Evolutionary conservation across 1,284 basidiomycete genomes (phyloP).

Genomic region (Ustilago shanxiensis): DNA sequence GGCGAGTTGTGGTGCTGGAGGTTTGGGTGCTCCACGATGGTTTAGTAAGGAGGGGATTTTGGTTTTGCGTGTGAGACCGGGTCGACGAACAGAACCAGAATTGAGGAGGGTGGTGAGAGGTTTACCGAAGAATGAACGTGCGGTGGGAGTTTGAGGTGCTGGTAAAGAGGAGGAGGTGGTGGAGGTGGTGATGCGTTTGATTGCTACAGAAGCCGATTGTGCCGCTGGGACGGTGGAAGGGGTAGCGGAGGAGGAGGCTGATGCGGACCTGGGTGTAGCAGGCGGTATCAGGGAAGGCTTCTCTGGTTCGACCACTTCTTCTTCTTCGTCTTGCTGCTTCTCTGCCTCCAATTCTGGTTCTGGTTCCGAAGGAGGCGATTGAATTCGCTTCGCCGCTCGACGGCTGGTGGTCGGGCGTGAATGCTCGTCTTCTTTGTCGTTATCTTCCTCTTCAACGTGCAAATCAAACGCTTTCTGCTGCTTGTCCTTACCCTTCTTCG

Average conservation of each 20-base stretch:
- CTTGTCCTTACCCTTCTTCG: constrained; percentile 18
- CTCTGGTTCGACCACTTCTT: neutral
- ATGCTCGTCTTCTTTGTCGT: constrained; percentile 13
- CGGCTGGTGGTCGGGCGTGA: neutral
- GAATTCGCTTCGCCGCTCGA: neutral
- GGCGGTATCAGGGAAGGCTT: neutral
- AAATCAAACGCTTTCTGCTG: constrained; percentile 26
- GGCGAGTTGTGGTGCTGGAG: constrained; percentile 20
- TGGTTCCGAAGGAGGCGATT: constrained; percentile 2
- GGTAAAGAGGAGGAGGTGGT: constrained; percentile 4
- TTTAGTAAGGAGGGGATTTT: constrained; percentile 49
- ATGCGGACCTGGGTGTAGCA: neutral
- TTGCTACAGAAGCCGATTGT: constrained; percentile 25
- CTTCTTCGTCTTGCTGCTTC: constrained; percentile 6
- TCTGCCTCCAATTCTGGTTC: constrained; percentile 4
- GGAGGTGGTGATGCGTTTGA: constrained; percentile 28
- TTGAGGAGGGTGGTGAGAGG: constrained; percentile 33
- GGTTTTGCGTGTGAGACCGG: constrained; percentile 46
- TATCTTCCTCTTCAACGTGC: neutral
- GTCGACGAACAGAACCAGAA: constrained; percentile 30
- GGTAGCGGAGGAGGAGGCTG: neutral
- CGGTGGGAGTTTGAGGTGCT: neutral
- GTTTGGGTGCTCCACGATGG: constrained; percentile 38
- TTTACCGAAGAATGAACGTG: constrained; percentile 48
- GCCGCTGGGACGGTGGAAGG: neutral